Percentiles rank a stretch among this genome's conserved stretches.
These are phyloP conservation scores for Penicillium psychrosexuale DNA, from an alignment of 2,329 filamentous ascomycete genomes.

Conservation along the genomic window DNA sequence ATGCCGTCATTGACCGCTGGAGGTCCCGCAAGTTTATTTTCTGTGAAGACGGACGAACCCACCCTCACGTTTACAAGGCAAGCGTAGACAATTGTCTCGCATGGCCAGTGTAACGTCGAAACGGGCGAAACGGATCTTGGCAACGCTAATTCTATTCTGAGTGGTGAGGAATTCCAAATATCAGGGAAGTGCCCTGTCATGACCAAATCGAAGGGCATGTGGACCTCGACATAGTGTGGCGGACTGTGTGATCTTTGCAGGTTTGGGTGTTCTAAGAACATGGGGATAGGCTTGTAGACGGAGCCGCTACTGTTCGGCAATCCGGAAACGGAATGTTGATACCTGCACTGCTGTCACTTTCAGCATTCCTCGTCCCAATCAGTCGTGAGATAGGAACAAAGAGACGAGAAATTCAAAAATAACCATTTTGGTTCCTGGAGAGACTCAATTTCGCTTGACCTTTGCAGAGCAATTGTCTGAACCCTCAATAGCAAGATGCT, in stretches of 20 bases:
- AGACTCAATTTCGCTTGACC: not conserved
- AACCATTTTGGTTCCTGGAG: not conserved
- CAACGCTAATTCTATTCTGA: constrained; percentile 6
- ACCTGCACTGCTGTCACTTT: constrained; percentile 2
- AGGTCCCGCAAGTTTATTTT: constrained; percentile 5
- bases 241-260: constrained; percentile 5
- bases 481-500: not conserved
- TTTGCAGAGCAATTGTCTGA: not conserved
- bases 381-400: not conserved
- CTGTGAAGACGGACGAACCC: constrained; percentile 8
- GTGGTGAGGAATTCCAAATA: constrained; percentile 11
- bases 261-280: not conserved
- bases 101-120: constrained; percentile 23
- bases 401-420: not conserved
- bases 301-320: constrained; percentile 5
- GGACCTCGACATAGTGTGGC: constrained; percentile 4
- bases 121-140: constrained; percentile 1
- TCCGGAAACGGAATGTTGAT: constrained; percentile 24
- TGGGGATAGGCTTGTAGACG: constrained; percentile 7
- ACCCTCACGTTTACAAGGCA: constrained; percentile 12
- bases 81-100: constrained; percentile 6
- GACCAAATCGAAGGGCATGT: not conserved
- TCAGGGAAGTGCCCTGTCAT: constrained; percentile 4
- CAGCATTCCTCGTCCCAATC: constrained; percentile 1
- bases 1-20: constrained; percentile 27